Conservation (phyloP, 1,284 basidiomycete genomes). For the Ceratobasidium sp. region DNA sequence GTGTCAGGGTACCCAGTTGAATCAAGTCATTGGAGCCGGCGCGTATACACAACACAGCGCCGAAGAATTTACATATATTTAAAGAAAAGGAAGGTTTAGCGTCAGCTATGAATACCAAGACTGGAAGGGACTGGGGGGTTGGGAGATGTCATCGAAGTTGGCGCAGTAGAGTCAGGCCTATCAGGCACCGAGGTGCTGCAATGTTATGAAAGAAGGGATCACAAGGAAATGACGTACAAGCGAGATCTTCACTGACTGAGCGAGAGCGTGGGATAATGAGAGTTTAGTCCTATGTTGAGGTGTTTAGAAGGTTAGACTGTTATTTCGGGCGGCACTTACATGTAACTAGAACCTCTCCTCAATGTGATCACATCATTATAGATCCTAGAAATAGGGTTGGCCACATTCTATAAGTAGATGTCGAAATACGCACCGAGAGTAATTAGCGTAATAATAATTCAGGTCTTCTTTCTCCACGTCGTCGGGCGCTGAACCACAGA, state of each 20-base stretch:
- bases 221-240: constrained; percentile 61
- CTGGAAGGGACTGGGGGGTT: no score
- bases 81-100: not conserved
- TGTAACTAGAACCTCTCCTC: constrained; percentile 91
- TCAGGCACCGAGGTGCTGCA: not conserved
- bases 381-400: constrained; percentile 62
- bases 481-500: constrained; percentile 64
- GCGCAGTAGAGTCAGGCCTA: no score
- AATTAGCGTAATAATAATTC: constrained; percentile 96
- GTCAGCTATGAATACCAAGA: not conserved
- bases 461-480: constrained; percentile 94
- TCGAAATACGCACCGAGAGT: constrained; percentile 71
- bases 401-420: constrained; percentile 42
- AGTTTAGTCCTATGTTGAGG: constrained; percentile 79
- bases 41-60: not conserved
- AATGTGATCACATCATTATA: constrained; percentile 98
- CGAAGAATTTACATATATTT: not conserved
- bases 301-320: constrained; percentile 43
- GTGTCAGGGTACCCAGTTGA: no score
- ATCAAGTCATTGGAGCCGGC: not conserved
- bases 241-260: constrained; percentile 96
- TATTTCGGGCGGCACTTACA: constrained; percentile 60
- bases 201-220: not conserved
- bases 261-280: constrained; percentile 89
- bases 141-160: no score